phyloP scores from a whole-genome alignment of 768 basidiomycete species.

The Chalciporus sphaerocephalus region DNA sequence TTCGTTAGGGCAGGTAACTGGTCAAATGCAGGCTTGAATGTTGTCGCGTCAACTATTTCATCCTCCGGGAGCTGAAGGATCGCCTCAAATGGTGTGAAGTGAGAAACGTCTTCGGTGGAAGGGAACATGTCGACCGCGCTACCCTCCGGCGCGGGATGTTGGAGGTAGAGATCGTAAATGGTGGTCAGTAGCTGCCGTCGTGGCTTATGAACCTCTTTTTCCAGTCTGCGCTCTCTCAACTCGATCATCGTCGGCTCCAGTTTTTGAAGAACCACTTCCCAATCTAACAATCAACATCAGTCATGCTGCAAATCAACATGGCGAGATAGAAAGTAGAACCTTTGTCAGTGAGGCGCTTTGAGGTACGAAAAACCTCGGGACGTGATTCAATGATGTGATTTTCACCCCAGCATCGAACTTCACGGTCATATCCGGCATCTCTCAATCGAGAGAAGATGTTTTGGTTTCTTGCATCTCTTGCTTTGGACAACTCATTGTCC shows the following conservation, averaged over 20 bases:
- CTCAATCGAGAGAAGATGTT: background rate
- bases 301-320: too few species aligned
- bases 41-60: background rate
- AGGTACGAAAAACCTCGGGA: background rate
- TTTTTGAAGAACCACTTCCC: background rate
- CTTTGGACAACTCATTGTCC: background rate
- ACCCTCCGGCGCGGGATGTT: background rate
- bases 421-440: background rate
- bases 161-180: background rate
- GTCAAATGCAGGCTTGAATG: constrained; percentile 1
- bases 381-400: background rate
- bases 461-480: background rate
- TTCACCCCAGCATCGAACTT: background rate
- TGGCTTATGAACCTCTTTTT: background rate
- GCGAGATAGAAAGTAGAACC: background rate
- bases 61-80: background rate
- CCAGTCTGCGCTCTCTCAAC: background rate
- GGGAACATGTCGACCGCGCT: background rate
- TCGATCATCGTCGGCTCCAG: background rate
- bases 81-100: background rate
- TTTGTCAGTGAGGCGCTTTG: background rate
- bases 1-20: background rate
- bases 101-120: background rate
- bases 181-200: background rate
- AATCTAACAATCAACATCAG: background rate